Percentiles rank a stretch among this genome's conserved stretches.
phyloP scores from a whole-genome alignment of 148 eudicot genomes.

The Limonium bicolor region DNA sequence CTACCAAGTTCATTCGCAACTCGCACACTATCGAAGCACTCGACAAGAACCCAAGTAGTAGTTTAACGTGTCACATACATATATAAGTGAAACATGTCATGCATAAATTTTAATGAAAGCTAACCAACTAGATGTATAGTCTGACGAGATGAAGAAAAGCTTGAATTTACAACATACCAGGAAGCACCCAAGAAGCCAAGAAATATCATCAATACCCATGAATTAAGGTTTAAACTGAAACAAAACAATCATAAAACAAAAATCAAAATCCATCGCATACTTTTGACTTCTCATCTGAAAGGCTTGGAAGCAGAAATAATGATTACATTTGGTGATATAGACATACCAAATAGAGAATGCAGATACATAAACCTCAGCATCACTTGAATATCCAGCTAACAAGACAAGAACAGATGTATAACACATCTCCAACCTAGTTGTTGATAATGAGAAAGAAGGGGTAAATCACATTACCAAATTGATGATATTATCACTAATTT shows the following conservation, averaged over 20 bases:
- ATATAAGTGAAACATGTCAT: background rate
- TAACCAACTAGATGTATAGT: conserved; percentile 32
- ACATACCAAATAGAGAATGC: conserved; percentile 5
- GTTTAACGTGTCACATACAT: background rate
- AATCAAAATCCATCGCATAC: background rate
- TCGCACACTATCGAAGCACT: conserved; percentile 27
- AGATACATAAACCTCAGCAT: background rate
- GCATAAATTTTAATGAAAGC: conserved; percentile 29
- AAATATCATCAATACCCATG: conserved; percentile 1
- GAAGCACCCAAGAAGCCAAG: background rate
- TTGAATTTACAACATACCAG: background rate
- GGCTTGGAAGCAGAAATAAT: background rate
- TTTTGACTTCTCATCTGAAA: background rate
- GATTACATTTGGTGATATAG: background rate
- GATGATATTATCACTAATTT: too few species aligned
- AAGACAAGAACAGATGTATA: conserved; percentile 1
- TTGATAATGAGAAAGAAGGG: too few species aligned
- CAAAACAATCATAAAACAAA: background rate
- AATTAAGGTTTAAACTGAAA: conserved; percentile 1
- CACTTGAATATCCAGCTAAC: background rate
- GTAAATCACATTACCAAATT: too few species aligned
- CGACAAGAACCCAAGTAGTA: background rate
- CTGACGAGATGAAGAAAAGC: conserved; percentile 42
- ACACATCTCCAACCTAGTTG: background rate
- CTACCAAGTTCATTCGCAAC: conserved; percentile 68